Percentiles rank a stretch among this genome's conserved stretches.
Conservation (phyloP, 306 rosid genomes). For the Sphenostylis stenocarpa region DNA sequence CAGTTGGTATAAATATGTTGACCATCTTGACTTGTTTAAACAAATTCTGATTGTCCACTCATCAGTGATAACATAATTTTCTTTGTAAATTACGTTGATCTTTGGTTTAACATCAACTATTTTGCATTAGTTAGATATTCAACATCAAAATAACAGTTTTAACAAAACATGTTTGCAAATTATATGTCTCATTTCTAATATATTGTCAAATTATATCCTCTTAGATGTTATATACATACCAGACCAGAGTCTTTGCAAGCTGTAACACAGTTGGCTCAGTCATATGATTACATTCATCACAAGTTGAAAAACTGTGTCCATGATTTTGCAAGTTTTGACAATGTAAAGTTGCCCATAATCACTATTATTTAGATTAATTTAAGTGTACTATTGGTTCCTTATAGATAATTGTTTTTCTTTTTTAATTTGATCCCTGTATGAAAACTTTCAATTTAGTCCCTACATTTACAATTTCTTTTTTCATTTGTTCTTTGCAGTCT, state of each 20-base stretch:
- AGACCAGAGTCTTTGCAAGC: not conserved
- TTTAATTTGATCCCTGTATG: not conserved
- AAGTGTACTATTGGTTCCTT: not conserved
- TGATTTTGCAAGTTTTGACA: not conserved
- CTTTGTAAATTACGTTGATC: not conserved
- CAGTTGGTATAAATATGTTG: conserved; percentile 51
- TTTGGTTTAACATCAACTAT: conserved; percentile 4
- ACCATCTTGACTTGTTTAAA: not conserved
- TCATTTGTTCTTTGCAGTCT: too few species aligned
- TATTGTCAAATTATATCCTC: not conserved
- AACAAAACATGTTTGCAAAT: not conserved
- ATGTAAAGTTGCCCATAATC: not conserved
- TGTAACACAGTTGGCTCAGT: not conserved
- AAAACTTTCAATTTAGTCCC: not conserved
- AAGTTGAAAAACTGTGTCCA: not conserved
- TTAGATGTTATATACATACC: not conserved
- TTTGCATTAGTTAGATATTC: not conserved
- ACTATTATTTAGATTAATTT: not conserved
- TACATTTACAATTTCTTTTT: not conserved
- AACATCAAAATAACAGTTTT: not conserved
- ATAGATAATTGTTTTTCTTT: not conserved
- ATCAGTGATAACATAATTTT: not conserved
- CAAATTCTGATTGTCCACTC: not conserved
- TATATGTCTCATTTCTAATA: not conserved
- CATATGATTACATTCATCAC: not conserved